phyloP scores from a whole-genome alignment of 2,329 filamentous ascomycete genomes.

The Talaromyces sp. region DNA sequence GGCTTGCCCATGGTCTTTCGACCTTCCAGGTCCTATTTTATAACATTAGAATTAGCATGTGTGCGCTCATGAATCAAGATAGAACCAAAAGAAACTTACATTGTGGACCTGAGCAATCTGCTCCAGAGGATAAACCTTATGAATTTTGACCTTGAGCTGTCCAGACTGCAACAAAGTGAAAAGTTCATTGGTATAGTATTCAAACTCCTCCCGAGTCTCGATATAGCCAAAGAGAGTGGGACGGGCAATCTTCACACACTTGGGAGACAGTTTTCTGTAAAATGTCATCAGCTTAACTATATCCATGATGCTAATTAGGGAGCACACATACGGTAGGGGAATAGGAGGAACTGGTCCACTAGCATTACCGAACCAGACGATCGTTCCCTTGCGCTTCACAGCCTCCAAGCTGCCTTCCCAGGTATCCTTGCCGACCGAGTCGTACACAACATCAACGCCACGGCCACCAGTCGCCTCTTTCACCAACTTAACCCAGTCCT shows the following conservation, averaged over 20 bases:
- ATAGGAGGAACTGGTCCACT: conserved; percentile 76
- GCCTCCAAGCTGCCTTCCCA: conserved; percentile 78
- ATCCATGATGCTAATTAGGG: not conserved
- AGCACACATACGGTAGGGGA: conserved; percentile 59
- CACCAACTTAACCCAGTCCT: conserved; percentile 76
- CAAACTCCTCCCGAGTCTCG: conserved; percentile 68
- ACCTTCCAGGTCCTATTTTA: conserved; percentile 70
- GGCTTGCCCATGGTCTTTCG: conserved; percentile 84
- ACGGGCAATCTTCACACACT: conserved; percentile 77
- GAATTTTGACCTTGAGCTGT: conserved; percentile 71
- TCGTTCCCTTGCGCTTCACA: conserved; percentile 73
- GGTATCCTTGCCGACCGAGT: conserved; percentile 82
- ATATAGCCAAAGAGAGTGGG: conserved; percentile 74
- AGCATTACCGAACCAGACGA: conserved; percentile 82
- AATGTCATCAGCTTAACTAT: conserved; percentile 12
- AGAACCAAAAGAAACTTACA: conserved; percentile 34
- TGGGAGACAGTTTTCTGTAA: conserved; percentile 59
- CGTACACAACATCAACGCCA: conserved; percentile 78
- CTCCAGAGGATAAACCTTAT: conserved; percentile 75
- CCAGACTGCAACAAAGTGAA: conserved; percentile 71
- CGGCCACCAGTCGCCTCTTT: conserved; percentile 79
- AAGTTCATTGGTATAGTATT: conserved; percentile 70
- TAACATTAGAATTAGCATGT: conserved; percentile 4
- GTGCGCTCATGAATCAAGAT: not conserved
- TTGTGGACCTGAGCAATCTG: conserved; percentile 72